These are phyloP conservation scores for Phytophthora sansomeana DNA, from an alignment of 352 stramenopile species.

Conservation along the genomic window DNA sequence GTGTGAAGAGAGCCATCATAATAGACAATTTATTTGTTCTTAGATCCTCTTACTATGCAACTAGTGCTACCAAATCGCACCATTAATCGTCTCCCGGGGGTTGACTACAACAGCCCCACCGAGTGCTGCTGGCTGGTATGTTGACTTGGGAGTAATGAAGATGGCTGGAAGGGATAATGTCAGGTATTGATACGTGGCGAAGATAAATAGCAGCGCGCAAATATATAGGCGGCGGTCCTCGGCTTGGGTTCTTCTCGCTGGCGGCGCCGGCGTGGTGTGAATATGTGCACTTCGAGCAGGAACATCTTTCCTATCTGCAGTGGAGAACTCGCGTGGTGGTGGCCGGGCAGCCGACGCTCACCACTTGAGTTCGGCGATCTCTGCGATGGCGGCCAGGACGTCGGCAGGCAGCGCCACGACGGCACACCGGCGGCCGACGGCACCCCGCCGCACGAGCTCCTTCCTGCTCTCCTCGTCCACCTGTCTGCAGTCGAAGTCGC, in stretches of 20 bases:
- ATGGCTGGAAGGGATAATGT: background rate
- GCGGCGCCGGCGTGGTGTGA: too few species aligned
- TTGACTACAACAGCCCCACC: too few species aligned
- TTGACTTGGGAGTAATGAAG: constrained; percentile 22
- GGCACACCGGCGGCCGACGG: constrained; percentile 45
- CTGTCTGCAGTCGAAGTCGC: constrained; percentile 17
- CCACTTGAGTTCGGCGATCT: constrained; percentile 31
- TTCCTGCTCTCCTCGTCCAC: constrained; percentile 34
- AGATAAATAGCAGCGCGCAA: too few species aligned
- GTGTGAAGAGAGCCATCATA: too few species aligned
- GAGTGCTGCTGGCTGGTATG: too few species aligned
- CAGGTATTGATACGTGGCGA: too few species aligned
- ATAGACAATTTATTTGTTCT: constrained; percentile 9
- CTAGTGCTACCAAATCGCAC: background rate
- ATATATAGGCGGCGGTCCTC: constrained; percentile 12
- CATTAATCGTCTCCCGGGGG: background rate
- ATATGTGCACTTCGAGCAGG: background rate
- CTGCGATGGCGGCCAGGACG: constrained; percentile 26
- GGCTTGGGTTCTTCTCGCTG: background rate
- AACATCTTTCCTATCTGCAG: too few species aligned
- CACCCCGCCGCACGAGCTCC: constrained; percentile 38
- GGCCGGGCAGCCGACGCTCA: constrained; percentile 5
- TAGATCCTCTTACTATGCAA: too few species aligned
- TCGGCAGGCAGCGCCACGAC: constrained; percentile 33
- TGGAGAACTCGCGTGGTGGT: too few species aligned